Percentiles rank a stretch among this genome's conserved stretches.
Evolutionary conservation across 2,329 filamentous ascomycete species (phyloP).

Genomic region (Cryphonectria parasitica): DNA sequence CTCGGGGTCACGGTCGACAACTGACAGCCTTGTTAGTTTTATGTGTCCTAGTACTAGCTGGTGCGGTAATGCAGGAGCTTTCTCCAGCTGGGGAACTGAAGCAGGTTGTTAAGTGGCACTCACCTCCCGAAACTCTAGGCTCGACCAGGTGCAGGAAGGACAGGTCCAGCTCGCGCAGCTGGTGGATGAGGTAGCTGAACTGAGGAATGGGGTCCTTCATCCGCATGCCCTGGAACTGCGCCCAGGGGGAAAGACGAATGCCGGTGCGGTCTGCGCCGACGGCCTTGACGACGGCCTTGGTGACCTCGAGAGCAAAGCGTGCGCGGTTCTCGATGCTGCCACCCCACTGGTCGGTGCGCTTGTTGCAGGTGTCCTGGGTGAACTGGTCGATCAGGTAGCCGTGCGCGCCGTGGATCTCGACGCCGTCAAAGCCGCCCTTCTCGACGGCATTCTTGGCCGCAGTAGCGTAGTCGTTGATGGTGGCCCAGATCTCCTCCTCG

Average conservation of each 20-base stretch:
- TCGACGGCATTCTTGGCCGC: constrained; percentile 61
- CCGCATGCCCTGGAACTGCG: constrained; percentile 61
- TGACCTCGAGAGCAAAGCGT: constrained; percentile 54
- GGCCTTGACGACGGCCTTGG: constrained; percentile 45
- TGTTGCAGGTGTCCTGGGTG: constrained; percentile 54
- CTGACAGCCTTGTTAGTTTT: background rate
- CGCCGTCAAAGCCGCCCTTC: constrained; percentile 67
- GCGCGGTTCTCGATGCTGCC: constrained; percentile 58
- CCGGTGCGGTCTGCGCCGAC: constrained; percentile 55
- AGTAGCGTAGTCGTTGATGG: constrained; percentile 64
- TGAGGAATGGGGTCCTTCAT: constrained; percentile 62
- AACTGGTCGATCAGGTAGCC: constrained; percentile 70
- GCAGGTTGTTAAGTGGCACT: background rate
- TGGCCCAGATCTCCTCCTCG: constrained; percentile 64
- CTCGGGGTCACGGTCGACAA: constrained; percentile 22
- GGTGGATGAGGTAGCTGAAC: constrained; percentile 58
- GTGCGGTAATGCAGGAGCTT: too few relatives aligned
- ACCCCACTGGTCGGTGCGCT: constrained; percentile 58
- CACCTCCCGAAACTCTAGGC: constrained; percentile 50
- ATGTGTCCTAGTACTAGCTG: too few relatives aligned
- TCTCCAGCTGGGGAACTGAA: constrained; percentile 37
- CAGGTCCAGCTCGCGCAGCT: constrained; percentile 55
- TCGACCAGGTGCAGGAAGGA: constrained; percentile 65
- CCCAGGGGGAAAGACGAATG: constrained; percentile 62
- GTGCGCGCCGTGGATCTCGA: constrained; percentile 63